Evolutionary conservation across 371 early-diverging fungal species (phyloP).

Genomic region (Rhizomucor miehei): DNA sequence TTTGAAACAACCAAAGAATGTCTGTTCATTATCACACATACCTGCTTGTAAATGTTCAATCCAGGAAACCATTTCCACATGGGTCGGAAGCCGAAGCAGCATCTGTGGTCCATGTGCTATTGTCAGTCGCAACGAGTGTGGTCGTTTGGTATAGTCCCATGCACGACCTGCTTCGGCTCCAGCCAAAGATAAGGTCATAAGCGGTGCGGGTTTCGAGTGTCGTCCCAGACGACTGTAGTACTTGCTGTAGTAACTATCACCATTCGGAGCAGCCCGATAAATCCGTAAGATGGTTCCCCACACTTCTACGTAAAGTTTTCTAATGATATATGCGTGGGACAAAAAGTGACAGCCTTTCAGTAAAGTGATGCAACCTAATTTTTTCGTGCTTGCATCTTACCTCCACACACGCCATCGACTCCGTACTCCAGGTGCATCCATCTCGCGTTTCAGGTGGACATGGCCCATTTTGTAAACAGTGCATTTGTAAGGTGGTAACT

Average conservation of each 20-base stretch:
- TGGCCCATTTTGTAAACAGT: constrained; percentile 49
- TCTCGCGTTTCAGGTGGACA: constrained; percentile 40
- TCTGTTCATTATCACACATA: constrained; percentile 3
- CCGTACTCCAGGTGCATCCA: constrained; percentile 32
- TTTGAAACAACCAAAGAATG: no score
- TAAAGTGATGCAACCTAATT: no score
- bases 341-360: no score
- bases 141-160: constrained; percentile 41
- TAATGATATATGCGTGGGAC: constrained; percentile 9
- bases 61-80: constrained; percentile 47
- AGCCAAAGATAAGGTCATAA: constrained; percentile 28
- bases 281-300: constrained; percentile 42
- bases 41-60: constrained; percentile 50
- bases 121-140: constrained; percentile 33
- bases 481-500: constrained; percentile 39
- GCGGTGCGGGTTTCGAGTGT: constrained; percentile 19
- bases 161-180: constrained; percentile 44
- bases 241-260: not conserved
- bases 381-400: constrained; percentile 16
- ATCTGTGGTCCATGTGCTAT: constrained; percentile 41
- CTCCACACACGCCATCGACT: constrained; percentile 39
- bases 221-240: constrained; percentile 1
- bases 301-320: constrained; percentile 40
- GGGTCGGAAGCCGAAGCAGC: constrained; percentile 28
- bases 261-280: constrained; percentile 32